These are phyloP conservation scores for Colletotrichum orbiculare DNA, from an alignment of 2,329 filamentous ascomycete genomes.

Conservation along the genomic window DNA sequence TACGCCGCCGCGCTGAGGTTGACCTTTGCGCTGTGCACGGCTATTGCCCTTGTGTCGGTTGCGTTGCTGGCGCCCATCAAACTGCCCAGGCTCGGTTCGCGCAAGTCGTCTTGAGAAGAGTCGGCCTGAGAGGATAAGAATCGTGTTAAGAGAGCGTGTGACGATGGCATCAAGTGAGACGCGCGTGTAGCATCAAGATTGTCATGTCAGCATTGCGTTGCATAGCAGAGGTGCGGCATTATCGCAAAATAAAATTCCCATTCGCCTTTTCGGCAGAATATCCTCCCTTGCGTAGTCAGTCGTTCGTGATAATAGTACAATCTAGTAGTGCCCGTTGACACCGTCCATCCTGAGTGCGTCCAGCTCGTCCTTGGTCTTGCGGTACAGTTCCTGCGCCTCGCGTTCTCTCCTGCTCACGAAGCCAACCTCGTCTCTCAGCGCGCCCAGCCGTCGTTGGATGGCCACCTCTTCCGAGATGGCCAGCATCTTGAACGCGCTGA, in stretches of 20 bases:
- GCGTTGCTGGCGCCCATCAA: conserved; percentile 62
- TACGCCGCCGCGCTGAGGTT: conserved; percentile 63
- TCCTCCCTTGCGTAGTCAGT: background rate
- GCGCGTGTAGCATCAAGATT: background rate
- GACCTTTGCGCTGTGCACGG: conserved; percentile 57
- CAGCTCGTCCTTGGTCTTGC: conserved; percentile 81
- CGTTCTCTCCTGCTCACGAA: conserved; percentile 85
- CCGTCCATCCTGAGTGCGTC: conserved; percentile 62
- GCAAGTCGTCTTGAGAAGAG: conserved; percentile 45
- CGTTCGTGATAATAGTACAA: conserved; percentile 10
- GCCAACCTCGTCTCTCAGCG: conserved; percentile 83
- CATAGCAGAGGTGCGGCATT: no score
- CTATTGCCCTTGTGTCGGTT: conserved; percentile 60
- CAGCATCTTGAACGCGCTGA: conserved; percentile 80
- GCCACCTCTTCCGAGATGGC: conserved; percentile 84
- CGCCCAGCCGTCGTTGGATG: conserved; percentile 76
- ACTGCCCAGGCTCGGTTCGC: conserved; percentile 62
- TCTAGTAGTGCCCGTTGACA: conserved; percentile 38
- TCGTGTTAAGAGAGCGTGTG: background rate
- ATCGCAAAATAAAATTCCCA: no score
- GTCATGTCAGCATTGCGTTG: no score
- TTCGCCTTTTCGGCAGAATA: no score
- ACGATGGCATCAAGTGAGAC: background rate
- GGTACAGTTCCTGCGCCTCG: conserved; percentile 90
- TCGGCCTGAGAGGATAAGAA: background rate